Evolutionary conservation across 129 eudicot genomes (phyloP).

Genomic region (Mikania micrantha): DNA sequence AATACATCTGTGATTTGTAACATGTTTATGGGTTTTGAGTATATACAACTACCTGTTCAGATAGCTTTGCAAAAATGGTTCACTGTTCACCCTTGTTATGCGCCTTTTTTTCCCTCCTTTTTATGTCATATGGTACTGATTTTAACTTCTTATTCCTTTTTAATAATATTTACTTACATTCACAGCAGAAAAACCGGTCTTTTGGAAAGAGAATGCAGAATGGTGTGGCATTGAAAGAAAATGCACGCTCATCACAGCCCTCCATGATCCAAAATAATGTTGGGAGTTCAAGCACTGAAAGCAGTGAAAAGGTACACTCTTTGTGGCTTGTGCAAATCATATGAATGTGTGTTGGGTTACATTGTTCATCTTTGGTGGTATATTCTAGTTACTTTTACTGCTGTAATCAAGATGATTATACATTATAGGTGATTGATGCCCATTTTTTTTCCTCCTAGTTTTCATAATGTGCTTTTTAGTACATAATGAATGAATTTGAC

Average conservation of each 20-base stretch:
- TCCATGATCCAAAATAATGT: constrained; percentile 27
- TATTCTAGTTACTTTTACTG: background rate
- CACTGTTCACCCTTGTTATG: constrained; percentile 5
- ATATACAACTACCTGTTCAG: background rate
- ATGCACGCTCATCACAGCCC: constrained; percentile 37
- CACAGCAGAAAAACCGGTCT: constrained; percentile 46
- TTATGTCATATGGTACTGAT: constrained; percentile 15
- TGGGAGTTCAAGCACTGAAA: constrained; percentile 37
- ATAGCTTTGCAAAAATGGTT: background rate
- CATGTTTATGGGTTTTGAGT: constrained; percentile 6
- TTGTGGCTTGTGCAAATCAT: constrained; percentile 15
- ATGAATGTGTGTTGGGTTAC: constrained; percentile 1
- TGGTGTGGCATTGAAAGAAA: constrained; percentile 51
- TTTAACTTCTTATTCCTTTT: constrained; percentile 12
- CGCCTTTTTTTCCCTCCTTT: constrained; percentile 7
- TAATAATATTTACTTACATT: constrained; percentile 44
- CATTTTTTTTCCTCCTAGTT: background rate
- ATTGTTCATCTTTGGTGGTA: background rate
- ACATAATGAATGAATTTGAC: constrained; percentile 44
- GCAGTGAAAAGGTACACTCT: constrained; percentile 66
- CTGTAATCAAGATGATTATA: constrained; percentile 1
- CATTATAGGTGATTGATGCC: background rate
- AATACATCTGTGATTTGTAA: background rate
- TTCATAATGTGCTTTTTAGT: constrained; percentile 18
- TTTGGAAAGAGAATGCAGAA: constrained; percentile 57